Evolutionary conservation across 1,284 basidiomycete species (phyloP).

Genomic region (Caloboletus firmus): DNA sequence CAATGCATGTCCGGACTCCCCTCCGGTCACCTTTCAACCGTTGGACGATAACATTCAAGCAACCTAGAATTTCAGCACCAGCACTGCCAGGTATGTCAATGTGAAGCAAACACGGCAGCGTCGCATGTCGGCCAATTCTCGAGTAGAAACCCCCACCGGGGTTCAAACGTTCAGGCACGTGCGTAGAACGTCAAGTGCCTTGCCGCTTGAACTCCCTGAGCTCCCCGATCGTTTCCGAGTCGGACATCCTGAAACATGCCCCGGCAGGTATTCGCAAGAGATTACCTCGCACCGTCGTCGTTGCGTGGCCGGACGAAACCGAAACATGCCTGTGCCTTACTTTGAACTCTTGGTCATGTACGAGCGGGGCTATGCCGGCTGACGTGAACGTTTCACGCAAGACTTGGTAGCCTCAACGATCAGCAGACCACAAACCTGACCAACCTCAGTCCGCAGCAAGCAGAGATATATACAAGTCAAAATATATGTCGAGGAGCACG

Average conservation of each 20-base stretch:
- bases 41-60: not conserved
- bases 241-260: not conserved
- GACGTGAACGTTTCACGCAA: not conserved
- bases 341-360: not conserved
- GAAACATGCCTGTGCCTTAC: not conserved
- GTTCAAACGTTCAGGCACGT: not conserved
- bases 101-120: not conserved
- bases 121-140: not conserved
- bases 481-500: not conserved
- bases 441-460: not conserved
- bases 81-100: not conserved
- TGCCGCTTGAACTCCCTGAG: not conserved
- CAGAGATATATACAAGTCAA: not conserved
- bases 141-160: not conserved
- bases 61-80: not conserved
- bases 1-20: too few relatives aligned
- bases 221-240: not conserved
- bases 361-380: not conserved
- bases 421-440: not conserved
- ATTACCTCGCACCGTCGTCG: not conserved
- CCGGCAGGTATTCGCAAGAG: too few relatives aligned
- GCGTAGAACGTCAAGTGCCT: too few relatives aligned
- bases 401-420: not conserved
- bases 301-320: not conserved
- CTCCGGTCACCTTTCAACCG: not conserved